Evolutionary conservation across 192 early-diverging fungal genomes (phyloP).

Genomic region (Powellomyces hirtus): DNA sequence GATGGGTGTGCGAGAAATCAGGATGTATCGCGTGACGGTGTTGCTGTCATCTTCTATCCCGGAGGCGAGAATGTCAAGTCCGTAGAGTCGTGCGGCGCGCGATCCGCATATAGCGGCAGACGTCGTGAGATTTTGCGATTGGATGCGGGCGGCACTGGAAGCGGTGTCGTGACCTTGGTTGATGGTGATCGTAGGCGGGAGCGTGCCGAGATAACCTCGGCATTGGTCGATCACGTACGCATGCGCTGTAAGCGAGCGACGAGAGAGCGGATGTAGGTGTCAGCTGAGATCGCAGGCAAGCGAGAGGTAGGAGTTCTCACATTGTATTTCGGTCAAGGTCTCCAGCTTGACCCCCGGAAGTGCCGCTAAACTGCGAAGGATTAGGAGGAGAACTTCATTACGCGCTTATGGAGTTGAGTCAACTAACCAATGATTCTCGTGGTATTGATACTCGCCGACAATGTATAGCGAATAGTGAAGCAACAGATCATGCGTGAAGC

Average conservation of each 20-base stretch:
- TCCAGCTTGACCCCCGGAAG: conserved; percentile 25
- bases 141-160: conserved; percentile 15
- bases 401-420: too few species aligned
- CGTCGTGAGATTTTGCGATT: neutral
- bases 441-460: conserved; percentile 31
- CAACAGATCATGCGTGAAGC: conserved; percentile 28
- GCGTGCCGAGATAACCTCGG: conserved; percentile 19
- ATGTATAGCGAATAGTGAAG: conserved; percentile 25
- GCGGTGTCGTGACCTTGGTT: conserved; percentile 33
- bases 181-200: neutral
- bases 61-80: conserved; percentile 18
- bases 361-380: conserved; percentile 11
- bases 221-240: conserved; percentile 42
- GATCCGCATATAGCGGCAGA: conserved; percentile 28
- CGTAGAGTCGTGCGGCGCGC: conserved; percentile 26
- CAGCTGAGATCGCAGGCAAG: neutral
- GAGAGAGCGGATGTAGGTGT: neutral
- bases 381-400: neutral
- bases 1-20: conserved; percentile 21
- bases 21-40: conserved; percentile 34
- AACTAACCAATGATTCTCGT: conserved; percentile 36
- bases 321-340: conserved; percentile 25
- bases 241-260: conserved; percentile 10
- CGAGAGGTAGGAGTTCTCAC: neutral
- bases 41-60: conserved; percentile 24